Conservation (phyloP, 176 grass and related monocot species). For the Zea mays region Zm-B73-REFERENCE-NAM-5.0 NC_050099.1:153244501-153245000, state of each 20-base stretch:
- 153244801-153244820: neutral
- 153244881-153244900: constrained; percentile 67
- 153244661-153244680: constrained; percentile 15
- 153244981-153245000: neutral
- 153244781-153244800: neutral
- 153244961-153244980: neutral
- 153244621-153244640: constrained; percentile 87
- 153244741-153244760: constrained; percentile 94
- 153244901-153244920: neutral
- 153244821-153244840: neutral
- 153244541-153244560: constrained; percentile 64
- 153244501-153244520: constrained; percentile 90
- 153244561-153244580: constrained; percentile 71
- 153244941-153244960: no score
- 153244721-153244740: constrained; percentile 85
- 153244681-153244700: neutral
- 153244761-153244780: constrained; percentile 78
- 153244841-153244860: neutral
- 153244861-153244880: constrained; percentile 52
- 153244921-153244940: no score
- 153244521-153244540: constrained; percentile 89
- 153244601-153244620: constrained; percentile 54
- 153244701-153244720: constrained; percentile 25
- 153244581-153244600: constrained; percentile 67
- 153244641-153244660: constrained; percentile 39